A percentile compares a stretch with the other conserved stretches of the same genome.
These are phyloP conservation scores for Eimeria mitis DNA, from an alignment of 169 alveolate species.

Conservation along the genomic window DNA sequence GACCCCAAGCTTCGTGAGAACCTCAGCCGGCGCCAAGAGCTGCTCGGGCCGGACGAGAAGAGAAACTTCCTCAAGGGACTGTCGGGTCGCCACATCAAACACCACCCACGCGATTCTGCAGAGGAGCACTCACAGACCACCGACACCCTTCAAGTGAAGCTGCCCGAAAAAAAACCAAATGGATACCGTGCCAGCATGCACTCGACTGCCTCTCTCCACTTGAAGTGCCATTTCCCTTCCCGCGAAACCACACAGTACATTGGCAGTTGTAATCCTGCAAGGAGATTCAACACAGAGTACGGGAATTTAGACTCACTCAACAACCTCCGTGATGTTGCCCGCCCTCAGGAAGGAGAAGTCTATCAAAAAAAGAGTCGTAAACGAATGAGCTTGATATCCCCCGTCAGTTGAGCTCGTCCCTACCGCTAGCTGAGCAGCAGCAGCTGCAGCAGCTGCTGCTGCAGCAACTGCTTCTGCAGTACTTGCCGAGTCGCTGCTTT, in stretches of 20 bases:
- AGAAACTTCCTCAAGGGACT: constrained; percentile 29
- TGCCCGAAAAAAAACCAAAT: neutral
- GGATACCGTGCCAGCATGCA: neutral
- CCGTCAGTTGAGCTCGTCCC: constrained; percentile 50
- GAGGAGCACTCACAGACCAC: neutral
- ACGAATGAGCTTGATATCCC: constrained; percentile 2
- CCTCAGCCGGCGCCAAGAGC: constrained; percentile 56
- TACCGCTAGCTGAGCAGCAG: constrained; percentile 59
- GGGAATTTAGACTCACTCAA: constrained; percentile 20
- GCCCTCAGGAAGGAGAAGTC: constrained; percentile 65
- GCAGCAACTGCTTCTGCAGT: constrained; percentile 55
- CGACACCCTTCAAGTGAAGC: neutral
- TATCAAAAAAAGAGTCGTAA: constrained; percentile 19
- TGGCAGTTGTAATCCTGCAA: neutral
- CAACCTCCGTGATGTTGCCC: constrained; percentile 63
- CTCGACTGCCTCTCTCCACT: neutral
- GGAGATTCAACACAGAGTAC: neutral
- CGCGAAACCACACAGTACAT: neutral
- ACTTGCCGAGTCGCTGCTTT: neutral
- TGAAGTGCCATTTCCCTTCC: neutral
- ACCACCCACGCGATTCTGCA: constrained; percentile 60
- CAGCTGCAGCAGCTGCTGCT: constrained; percentile 58
- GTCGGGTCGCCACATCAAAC: constrained; percentile 51
- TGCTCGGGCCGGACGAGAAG: constrained; percentile 59
- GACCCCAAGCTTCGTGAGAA: constrained; percentile 45